Conservation (phyloP, 2,329 filamentous ascomycete genomes). For the Ophiostoma australiae region DNA sequence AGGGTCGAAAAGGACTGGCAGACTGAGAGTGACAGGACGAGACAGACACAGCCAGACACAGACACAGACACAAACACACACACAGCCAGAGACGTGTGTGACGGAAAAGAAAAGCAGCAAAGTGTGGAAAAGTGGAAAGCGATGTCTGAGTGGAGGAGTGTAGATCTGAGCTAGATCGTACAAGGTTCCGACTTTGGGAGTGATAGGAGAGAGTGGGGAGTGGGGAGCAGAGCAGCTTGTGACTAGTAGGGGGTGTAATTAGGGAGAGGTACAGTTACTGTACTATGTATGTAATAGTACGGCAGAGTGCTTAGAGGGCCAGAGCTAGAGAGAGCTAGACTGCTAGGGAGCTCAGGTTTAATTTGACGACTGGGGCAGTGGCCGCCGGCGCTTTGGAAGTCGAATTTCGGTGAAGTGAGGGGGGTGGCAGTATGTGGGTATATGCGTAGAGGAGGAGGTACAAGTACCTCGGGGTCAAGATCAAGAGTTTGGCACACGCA, state of each 20-base stretch:
- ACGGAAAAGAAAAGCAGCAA: slow-evolving; percentile 5
- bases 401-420: slow-evolving; percentile 21
- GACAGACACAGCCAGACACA: background rate
- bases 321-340: slow-evolving; percentile 14
- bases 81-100: slow-evolving; percentile 1
- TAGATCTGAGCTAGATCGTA: slow-evolving; percentile 17
- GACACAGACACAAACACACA: background rate
- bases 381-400: slow-evolving; percentile 15
- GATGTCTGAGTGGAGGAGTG: slow-evolving; percentile 11
- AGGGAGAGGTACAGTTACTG: background rate
- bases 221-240: background rate
- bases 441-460: background rate
- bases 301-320: background rate
- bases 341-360: slow-evolving; percentile 19
- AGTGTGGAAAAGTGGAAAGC: slow-evolving; percentile 14
- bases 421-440: background rate
- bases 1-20: background rate
- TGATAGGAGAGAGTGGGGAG: background rate
- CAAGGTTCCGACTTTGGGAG: background rate
- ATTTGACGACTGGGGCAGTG: slow-evolving; percentile 22
- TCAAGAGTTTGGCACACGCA: background rate
- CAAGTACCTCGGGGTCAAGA: background rate
- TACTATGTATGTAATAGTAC: background rate
- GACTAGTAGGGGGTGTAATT: background rate
- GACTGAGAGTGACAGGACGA: background rate